Evolutionary conservation across 176 grass and related monocot species (phyloP).

Genomic region (Oryza nivara): DNA sequence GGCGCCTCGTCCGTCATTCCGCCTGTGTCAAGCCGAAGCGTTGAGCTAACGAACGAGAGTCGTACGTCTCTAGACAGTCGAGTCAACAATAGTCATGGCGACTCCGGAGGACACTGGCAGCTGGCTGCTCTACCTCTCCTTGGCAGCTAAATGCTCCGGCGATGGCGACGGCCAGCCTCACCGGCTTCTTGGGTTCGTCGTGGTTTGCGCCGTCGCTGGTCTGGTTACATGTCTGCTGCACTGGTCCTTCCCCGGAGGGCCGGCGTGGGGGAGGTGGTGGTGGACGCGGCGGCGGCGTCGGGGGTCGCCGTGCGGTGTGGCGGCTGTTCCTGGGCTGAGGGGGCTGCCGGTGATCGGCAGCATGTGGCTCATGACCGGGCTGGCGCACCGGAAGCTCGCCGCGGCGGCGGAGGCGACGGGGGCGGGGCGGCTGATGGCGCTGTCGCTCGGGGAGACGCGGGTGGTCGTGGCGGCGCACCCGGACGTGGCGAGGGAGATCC

Average conservation of each 20-base stretch:
- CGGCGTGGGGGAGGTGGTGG: slow-evolving; percentile 79
- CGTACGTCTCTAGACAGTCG: not conserved
- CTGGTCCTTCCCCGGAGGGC: slow-evolving; percentile 75
- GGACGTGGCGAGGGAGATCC: slow-evolving; percentile 77
- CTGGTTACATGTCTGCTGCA: slow-evolving; percentile 46
- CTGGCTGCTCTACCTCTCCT: slow-evolving; percentile 65
- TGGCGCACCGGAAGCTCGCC: slow-evolving; percentile 78
- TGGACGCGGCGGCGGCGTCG: not conserved
- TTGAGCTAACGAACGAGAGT: not conserved
- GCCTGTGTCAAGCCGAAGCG: not conserved
- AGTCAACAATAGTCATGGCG: slow-evolving; percentile 21
- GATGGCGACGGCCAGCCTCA: slow-evolving; percentile 21
- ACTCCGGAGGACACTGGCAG: slow-evolving; percentile 40
- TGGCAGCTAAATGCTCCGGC: slow-evolving; percentile 57
- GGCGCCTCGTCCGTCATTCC: not conserved
- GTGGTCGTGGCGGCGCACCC: slow-evolving; percentile 66
- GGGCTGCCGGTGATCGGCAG: slow-evolving; percentile 80
- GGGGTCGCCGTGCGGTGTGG: too few relatives aligned
- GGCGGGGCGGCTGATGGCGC: slow-evolving; percentile 63
- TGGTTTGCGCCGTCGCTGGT: not conserved
- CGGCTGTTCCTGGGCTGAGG: slow-evolving; percentile 46
- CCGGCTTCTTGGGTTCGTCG: slow-evolving; percentile 34
- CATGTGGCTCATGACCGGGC: slow-evolving; percentile 87
- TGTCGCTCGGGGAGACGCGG: slow-evolving; percentile 75
- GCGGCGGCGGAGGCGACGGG: slow-evolving; percentile 20